phyloP scores from a whole-genome alignment of 1,284 basidiomycete species.

The Marasmius oreades region DNA sequence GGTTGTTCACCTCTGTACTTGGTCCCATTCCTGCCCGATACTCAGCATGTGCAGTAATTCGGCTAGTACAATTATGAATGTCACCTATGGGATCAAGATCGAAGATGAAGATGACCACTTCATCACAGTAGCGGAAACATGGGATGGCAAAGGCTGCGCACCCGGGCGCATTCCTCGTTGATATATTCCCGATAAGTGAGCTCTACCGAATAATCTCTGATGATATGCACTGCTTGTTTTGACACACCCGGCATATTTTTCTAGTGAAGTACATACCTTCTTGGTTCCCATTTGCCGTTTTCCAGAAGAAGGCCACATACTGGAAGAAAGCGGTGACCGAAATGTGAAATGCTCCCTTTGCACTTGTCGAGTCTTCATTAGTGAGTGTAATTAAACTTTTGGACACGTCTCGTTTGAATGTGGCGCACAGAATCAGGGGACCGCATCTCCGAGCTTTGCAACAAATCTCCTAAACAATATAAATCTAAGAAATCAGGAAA shows the following conservation, averaged over 20 bases:
- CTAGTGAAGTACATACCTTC: conserved; percentile 25
- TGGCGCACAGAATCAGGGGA: conserved; percentile 10
- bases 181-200: conserved; percentile 28
- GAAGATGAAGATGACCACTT: conserved; percentile 30
- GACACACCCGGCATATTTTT: background rate
- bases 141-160: conserved; percentile 32
- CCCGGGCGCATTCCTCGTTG: conserved; percentile 35
- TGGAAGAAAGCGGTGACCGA: conserved; percentile 16
- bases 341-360: conserved; percentile 20
- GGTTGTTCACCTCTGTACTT: conserved; percentile 14
- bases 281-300: conserved; percentile 27
- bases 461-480: conserved; percentile 14
- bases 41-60: conserved; percentile 29
- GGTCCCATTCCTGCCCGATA: background rate
- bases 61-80: conserved; percentile 37
- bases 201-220: conserved; percentile 3
- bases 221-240: background rate
- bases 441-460: conserved; percentile 11
- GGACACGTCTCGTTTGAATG: background rate
- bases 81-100: conserved; percentile 34
- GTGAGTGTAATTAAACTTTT: conserved; percentile 11
- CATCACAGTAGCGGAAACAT: conserved; percentile 33
- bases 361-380: conserved; percentile 21
- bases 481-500: conserved; percentile 4
- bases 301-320: conserved; percentile 20